Base-by-base conservation (phyloP, 2,329 filamentous ascomycete genomes). In the Lachnellula subtilissima region DNA sequence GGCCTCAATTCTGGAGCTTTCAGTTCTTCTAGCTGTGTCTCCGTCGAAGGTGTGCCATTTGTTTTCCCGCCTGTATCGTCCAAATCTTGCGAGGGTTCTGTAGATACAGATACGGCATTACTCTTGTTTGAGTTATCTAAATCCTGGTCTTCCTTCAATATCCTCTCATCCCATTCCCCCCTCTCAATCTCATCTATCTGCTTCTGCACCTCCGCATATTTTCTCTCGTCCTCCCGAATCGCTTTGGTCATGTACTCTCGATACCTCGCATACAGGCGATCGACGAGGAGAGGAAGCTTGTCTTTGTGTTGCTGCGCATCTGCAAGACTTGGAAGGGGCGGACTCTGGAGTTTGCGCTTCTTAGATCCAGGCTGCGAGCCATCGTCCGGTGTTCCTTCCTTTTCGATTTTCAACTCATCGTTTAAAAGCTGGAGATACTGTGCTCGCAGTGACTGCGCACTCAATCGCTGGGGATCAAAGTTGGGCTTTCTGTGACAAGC, bases 401-500 rank as follows among this genome's bases (percentile, higher is more conserved):
- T 72, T 60, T 87, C 81, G 53, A 69, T 71, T 64, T 74, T 82
- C 61, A 86, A 72, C 71, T 94, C 91, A 63, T 95, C 88, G 63
- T 83, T 83, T 69, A 97, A 73, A 56, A 96, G 75, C 56, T 83
- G 80, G 63, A 91, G 75, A 71, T 95, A 97, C 52, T 94, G 79
- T 67, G 87, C 82, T 72, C 89, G 85, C 63, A 97, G 77, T 45
- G 90, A 83, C 72, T 92, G 88, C 7, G 91, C 84, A 48, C 79
- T 87, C 70, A 97, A 75, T 60, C 92, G 84, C 65, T 79, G 76
- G 63, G 82, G 79, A 77, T 96, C 87, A 75, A 88, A 36, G 80
- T 80, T 46, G 78, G 78, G 72, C 86, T 85, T 66, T 85, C 79
- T 65, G 82, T 85, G 69, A 97, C 79, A 60, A 91, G 78, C 17